Evolutionary conservation across 2,329 filamentous ascomycete species (phyloP), one percentile per base, ranked within the genome.

Genomic region (Diaporthe destruens): DNA sequence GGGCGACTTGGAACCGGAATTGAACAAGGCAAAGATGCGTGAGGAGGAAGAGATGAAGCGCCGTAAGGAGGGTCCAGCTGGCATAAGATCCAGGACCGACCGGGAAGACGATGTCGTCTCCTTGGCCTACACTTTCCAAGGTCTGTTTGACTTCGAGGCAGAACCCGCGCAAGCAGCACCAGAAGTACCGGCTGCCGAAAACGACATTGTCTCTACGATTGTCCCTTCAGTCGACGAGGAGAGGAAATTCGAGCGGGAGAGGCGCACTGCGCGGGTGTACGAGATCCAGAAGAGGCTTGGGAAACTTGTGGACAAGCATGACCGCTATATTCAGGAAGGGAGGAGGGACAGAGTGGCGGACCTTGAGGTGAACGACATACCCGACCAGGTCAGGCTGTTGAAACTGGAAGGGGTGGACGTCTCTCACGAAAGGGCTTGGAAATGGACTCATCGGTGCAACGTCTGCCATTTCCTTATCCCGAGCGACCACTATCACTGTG

Each of bases 91-190:
- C 32, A 39, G 6, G 20, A 9, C 2, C 2, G 20, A 1, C 5
- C 25, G 18, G 14, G 61, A 53, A 39, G 61, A 66, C 8, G 61
- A 66, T 6, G 61, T 66, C 16, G 44, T 53, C 14, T 51, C 61
- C 20, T 23, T 66, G 32, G 61, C 61, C 16, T 66, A 53, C 9
- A 39, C 34, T 14, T 66, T 66, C 20, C 47, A 66, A 29, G 11
- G 47, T n/a, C 61, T 66, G 4, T 66, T 66, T 32, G 61, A 66
- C 32, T 66, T 66, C 29, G 61, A 66, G 18, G 32, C 61, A 29
- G 32, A 39, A 25, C 47, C 39, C n/a, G 9, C 47, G 0, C 32
- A 53, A 18, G 29, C 12, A 18, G 2, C 6, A 29, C 47, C 47
- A 42, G 39, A 18, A 42, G 16, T 14, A 42, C 39, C 39, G 14